Percentiles rank a stretch among this genome's conserved stretches.
These are phyloP conservation scores for Leptodontidium sp. DNA, from an alignment of 2,329 filamentous ascomycete genomes.

Conservation along the genomic window DNA sequence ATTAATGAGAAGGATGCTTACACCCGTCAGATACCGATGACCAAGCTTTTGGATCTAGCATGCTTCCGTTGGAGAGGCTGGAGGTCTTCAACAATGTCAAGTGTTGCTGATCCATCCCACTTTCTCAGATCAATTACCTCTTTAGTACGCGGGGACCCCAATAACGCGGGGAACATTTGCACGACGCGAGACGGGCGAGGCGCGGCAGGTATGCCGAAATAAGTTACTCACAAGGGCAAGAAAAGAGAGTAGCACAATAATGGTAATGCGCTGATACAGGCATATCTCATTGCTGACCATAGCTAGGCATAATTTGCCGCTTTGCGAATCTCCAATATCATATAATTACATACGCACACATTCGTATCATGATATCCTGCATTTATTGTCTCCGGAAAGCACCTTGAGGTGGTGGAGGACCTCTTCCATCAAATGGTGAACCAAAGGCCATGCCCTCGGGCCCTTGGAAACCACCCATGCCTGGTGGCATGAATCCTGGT, in stretches of 20 bases:
- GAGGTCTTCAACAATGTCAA: background rate
- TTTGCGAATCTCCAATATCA: conserved; percentile 22
- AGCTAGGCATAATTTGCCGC: conserved; percentile 4
- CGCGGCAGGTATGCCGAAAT: background rate
- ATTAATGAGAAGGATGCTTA: background rate
- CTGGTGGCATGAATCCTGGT: conserved; percentile 59
- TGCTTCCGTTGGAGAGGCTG: background rate
- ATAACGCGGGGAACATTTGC: background rate
- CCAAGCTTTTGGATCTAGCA: background rate
- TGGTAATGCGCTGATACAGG: conserved; percentile 4
- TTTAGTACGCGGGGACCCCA: background rate
- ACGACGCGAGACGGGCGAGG: background rate
- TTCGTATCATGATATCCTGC: conserved; percentile 24
- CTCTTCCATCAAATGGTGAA: conserved; percentile 61
- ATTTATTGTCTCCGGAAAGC: conserved; percentile 51
- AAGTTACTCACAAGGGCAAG: background rate
- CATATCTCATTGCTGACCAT: conserved; percentile 8
- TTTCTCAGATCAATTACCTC: conserved; percentile 7
- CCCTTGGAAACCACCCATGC: conserved; percentile 64
- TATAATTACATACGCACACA: conserved; percentile 30
- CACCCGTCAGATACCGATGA: conserved; percentile 8
- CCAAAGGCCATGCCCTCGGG: conserved; percentile 59
- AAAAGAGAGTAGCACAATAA: background rate
- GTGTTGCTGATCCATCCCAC: conserved; percentile 13
- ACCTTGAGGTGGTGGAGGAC: conserved; percentile 59